A percentile compares a stretch with the other conserved stretches of the same genome.
Evolutionary conservation across 495 filamentous ascomycete genomes (phyloP).

Genomic region (Penicillium cosmopolitanum): DNA sequence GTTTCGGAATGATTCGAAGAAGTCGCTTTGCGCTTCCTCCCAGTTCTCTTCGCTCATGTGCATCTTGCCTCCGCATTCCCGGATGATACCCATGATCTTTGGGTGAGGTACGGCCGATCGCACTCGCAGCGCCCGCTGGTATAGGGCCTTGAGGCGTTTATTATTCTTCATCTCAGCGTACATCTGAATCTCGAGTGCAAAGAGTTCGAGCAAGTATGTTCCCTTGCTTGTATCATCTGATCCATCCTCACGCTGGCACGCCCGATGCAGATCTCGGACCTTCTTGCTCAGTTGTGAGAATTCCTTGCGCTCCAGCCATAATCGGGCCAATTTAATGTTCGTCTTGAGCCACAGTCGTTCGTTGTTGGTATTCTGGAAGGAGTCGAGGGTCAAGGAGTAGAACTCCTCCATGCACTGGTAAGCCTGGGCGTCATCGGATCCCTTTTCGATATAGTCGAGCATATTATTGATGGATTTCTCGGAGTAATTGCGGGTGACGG

Average conservation of each 20-base stretch:
- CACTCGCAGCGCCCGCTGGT: conserved; percentile 86
- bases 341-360: conserved; percentile 98
- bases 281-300: conserved; percentile 82
- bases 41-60: conserved; percentile 99
- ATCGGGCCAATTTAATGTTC: conserved; percentile 91
- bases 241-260: conserved; percentile 88
- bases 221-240: conserved; percentile 94
- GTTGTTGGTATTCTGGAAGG: conserved; percentile 97
- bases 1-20: conserved; percentile 98
- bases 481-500: conserved; percentile 96
- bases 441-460: conserved; percentile 97
- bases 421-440: conserved; percentile 76
- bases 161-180: conserved; percentile 96
- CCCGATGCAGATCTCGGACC: conserved; percentile 83
- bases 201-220: conserved; percentile 93
- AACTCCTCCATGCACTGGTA: conserved; percentile 92
- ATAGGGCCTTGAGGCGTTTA: conserved; percentile 92
- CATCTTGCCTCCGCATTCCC: conserved; percentile 99
- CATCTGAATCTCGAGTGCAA: conserved; percentile 98
- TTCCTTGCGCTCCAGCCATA: conserved; percentile 89
- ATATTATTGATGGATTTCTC: conserved; percentile 99
- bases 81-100: conserved; percentile 98
- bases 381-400: conserved; percentile 88
- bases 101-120: conserved; percentile 95
- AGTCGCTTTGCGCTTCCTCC: conserved; percentile 95